phyloP scores from a whole-genome alignment of 78 protist species.

The Dictyostelium brefeldianum region DNA sequence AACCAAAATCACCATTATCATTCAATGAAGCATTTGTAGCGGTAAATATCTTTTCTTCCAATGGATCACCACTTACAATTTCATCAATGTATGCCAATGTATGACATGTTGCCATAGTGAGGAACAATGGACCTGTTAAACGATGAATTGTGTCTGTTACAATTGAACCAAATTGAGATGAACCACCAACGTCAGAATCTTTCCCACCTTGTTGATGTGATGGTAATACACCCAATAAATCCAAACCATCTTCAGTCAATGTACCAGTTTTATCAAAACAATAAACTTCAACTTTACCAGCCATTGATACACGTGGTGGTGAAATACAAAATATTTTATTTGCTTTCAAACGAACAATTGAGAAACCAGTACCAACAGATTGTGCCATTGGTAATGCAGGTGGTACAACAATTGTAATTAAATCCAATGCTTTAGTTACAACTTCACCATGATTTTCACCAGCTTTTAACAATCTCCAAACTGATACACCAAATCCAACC shows the following conservation, averaged over 20 bases:
- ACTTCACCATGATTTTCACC: neutral
- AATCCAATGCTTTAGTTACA: conserved; percentile 83
- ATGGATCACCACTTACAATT: conserved; percentile 89
- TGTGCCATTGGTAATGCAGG: conserved; percentile 93
- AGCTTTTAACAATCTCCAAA: conserved; percentile 16
- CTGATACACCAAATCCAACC: conserved; percentile 31
- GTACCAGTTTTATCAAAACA: conserved; percentile 98
- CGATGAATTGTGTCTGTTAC: neutral
- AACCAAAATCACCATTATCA: conserved; percentile 24
- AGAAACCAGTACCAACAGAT: conserved; percentile 90
- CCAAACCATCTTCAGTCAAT: conserved; percentile 95
- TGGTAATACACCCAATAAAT: conserved; percentile 84
- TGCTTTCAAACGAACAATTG: conserved; percentile 84
- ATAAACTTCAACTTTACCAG: conserved; percentile 87
- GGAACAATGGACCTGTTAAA: conserved; percentile 54
- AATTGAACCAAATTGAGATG: neutral
- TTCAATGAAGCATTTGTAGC: conserved; percentile 39
- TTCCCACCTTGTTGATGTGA: conserved; percentile 1
- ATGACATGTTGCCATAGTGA: conserved; percentile 85
- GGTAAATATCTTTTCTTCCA: conserved; percentile 91
- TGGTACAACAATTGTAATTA: conserved; percentile 94
- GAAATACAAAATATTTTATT: conserved; percentile 84
- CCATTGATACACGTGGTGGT: conserved; percentile 88
- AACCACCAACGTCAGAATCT: no score
- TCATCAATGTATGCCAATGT: conserved; percentile 80